Conservation (phyloP, 345 rosid genomes). For the Hevea brasiliensis region DNA sequence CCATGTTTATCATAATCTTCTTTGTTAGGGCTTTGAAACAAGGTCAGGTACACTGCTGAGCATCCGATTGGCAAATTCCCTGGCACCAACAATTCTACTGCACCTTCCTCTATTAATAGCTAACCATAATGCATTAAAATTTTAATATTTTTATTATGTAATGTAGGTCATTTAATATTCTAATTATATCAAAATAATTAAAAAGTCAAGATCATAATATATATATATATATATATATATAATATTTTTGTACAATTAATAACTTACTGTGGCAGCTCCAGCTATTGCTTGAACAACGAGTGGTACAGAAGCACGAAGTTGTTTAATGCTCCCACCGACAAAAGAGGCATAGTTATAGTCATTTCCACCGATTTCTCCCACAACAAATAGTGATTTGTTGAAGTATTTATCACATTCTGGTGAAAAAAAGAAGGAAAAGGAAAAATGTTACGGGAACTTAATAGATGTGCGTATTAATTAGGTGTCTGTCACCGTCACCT, state of each 20-base stretch:
- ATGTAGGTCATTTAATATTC: too few species aligned
- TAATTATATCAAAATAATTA: too few species aligned
- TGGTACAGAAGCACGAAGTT: slow-evolving; percentile 43
- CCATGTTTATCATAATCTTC: slow-evolving; percentile 49
- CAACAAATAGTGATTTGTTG: slow-evolving; percentile 56
- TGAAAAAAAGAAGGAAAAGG: not conserved
- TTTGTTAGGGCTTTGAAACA: slow-evolving; percentile 35
- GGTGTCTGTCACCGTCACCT: slow-evolving; percentile 32
- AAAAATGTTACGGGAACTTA: not conserved
- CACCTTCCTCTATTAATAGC: slow-evolving; percentile 69
- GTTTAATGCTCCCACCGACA: slow-evolving; percentile 38
- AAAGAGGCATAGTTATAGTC: slow-evolving; percentile 60
- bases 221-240: too few species aligned
- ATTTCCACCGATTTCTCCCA: slow-evolving; percentile 79
- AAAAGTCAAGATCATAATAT: too few species aligned
- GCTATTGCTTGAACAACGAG: slow-evolving; percentile 47
- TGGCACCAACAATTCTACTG: slow-evolving; percentile 58
- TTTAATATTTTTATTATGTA: too few species aligned
- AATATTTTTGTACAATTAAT: not conserved
- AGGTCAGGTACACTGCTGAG: slow-evolving; percentile 53
- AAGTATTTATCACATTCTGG: slow-evolving; percentile 52
- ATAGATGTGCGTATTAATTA: not conserved
- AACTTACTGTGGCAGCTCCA: slow-evolving; percentile 41
- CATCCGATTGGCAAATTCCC: slow-evolving; percentile 73
- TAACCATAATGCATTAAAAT: not conserved